These are phyloP conservation scores for Kluyveromyces siamensis DNA, from an alignment of 805 yeast genomes.

Conservation along the genomic window DNA sequence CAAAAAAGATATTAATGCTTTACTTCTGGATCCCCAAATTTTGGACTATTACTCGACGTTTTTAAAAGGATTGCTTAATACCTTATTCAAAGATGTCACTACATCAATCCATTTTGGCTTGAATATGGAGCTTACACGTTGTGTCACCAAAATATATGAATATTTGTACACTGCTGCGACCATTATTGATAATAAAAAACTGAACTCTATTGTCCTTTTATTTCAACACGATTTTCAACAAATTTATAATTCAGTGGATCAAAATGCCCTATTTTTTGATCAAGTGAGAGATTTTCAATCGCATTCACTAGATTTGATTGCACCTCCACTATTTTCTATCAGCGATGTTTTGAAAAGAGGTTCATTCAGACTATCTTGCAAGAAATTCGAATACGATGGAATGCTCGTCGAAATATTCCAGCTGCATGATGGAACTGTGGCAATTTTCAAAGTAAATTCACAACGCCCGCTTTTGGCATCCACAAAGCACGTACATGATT, in stretches of 20 bases:
- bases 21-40: background rate
- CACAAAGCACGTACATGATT: constrained; percentile 2
- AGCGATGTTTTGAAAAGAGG: constrained; percentile 13
- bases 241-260: constrained; percentile 10
- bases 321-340: constrained; percentile 13
- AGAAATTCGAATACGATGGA: constrained; percentile 11
- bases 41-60: constrained; percentile 8
- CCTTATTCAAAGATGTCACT: constrained; percentile 9
- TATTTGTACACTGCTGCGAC: background rate
- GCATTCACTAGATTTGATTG: constrained; percentile 9
- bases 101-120: constrained; percentile 10
- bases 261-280: constrained; percentile 12
- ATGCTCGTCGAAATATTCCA: constrained; percentile 19
- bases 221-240: constrained; percentile 12
- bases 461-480: constrained; percentile 9
- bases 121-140: constrained; percentile 7
- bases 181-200: constrained; percentile 1
- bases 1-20: background rate
- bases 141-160: background rate
- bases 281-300: constrained; percentile 19
- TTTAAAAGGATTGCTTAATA: constrained; percentile 7
- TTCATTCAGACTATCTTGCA: constrained; percentile 14
- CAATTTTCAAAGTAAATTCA: constrained; percentile 19
- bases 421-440: constrained; percentile 18
- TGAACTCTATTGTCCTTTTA: constrained; percentile 10